Evolutionary conservation across 805 yeast genomes (phyloP).

Genomic region (Jamesozyma spencerorum): DNA sequence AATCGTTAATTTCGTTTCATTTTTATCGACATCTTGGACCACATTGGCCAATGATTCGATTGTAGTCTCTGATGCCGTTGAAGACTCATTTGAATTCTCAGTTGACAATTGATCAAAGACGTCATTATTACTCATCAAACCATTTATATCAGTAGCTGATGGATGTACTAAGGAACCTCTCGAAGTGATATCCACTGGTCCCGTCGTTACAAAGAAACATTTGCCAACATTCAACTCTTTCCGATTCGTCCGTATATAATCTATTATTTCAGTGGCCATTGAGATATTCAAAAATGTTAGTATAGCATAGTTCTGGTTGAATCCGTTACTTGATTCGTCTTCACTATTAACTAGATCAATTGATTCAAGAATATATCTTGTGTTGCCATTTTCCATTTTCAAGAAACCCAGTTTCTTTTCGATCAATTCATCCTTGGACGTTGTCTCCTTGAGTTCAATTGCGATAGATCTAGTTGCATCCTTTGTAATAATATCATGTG

Average conservation of each 20-base stretch:
- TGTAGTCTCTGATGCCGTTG: constrained; percentile 10
- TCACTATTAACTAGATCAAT: constrained; percentile 15
- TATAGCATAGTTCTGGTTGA: constrained; percentile 17
- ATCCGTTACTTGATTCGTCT: constrained; percentile 8
- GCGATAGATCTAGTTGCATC: constrained; percentile 26
- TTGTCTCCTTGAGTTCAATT: constrained; percentile 12
- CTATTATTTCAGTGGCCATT: constrained; percentile 22
- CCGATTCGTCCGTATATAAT: constrained; percentile 11
- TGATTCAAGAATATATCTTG: constrained; percentile 23
- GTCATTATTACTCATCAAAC: constrained; percentile 9
- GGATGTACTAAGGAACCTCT: neutral
- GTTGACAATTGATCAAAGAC: neutral
- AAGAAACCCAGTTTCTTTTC: constrained; percentile 11
- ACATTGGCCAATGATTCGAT: constrained; percentile 8
- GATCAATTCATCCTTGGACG: constrained; percentile 7
- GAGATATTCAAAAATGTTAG: constrained; percentile 21
- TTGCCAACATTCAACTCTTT: constrained; percentile 8
- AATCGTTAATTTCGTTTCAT: constrained; percentile 10
- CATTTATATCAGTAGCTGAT: constrained; percentile 2
- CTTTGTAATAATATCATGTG: constrained; percentile 13
- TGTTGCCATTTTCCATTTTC: constrained; percentile 8
- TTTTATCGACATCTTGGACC: constrained; percentile 9
- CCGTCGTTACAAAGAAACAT: constrained; percentile 10
- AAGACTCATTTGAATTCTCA: constrained; percentile 9
- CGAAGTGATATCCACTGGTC: neutral